These are phyloP conservation scores for Trichoderma hamatum DNA, from an alignment of 2,329 filamentous ascomycete species.

Conservation along the genomic window DNA sequence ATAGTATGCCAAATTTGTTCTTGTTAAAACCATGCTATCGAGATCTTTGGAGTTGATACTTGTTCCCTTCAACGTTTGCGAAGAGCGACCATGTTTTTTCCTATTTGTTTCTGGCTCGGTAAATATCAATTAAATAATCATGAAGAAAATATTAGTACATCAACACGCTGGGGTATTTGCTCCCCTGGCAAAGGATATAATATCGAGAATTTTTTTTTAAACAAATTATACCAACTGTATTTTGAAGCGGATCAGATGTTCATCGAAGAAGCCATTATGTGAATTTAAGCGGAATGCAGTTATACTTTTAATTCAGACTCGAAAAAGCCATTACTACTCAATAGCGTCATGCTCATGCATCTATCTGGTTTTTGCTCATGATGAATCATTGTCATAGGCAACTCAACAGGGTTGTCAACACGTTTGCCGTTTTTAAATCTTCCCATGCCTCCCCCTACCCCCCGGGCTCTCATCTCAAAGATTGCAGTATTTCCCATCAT, in stretches of 20 bases:
- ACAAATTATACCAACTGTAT: not conserved
- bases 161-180: not conserved
- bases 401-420: too few relatives aligned
- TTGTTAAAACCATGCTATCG: slow-evolving; percentile 16
- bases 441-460: not conserved
- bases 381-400: slow-evolving; percentile 7
- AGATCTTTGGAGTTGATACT: slow-evolving; percentile 24
- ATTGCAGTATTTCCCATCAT: not conserved
- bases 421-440: too few relatives aligned
- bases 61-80: slow-evolving; percentile 6
- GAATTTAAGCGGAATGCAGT: slow-evolving; percentile 5
- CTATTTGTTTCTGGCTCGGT: slow-evolving; percentile 16
- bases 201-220: not conserved
- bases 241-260: not conserved
- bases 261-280: not conserved
- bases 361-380: not conserved
- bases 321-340: slow-evolving; percentile 1
- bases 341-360: not conserved
- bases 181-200: not conserved
- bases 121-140: slow-evolving; percentile 26
- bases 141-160: slow-evolving; percentile 19
- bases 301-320: slow-evolving; percentile 22
- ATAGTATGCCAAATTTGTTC: slow-evolving; percentile 21
- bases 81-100: slow-evolving; percentile 20
- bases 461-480: not conserved